Conservation (phyloP, 179 eudicot genomes). For the Drosera spatulata region DNA sequence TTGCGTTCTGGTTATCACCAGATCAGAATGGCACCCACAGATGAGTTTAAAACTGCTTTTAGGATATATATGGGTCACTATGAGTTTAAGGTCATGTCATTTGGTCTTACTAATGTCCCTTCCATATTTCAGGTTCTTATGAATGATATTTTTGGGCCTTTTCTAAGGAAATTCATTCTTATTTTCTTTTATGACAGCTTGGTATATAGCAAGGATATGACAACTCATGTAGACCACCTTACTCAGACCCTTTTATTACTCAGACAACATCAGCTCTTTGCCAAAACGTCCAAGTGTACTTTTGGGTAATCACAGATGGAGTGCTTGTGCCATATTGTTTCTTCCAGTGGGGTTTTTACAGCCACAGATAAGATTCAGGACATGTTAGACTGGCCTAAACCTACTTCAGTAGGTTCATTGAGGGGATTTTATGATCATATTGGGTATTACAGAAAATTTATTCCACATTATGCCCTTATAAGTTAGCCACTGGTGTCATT, state of each 20-base stretch:
- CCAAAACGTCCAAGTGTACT: background rate
- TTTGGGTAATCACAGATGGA: background rate
- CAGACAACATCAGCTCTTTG: background rate
- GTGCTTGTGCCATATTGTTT: constrained; percentile 5
- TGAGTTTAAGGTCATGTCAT: background rate
- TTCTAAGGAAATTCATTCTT: background rate
- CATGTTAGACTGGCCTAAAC: background rate
- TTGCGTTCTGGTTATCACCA: background rate
- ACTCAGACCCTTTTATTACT: background rate
- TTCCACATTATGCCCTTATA: too few relatives aligned
- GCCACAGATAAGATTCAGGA: background rate
- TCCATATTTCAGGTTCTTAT: background rate
- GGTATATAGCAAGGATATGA: background rate
- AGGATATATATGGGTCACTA: background rate
- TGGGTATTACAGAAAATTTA: too few relatives aligned
- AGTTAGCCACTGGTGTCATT: too few relatives aligned
- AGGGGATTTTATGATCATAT: too few relatives aligned
- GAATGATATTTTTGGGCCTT: background rate
- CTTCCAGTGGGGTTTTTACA: background rate
- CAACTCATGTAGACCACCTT: background rate
- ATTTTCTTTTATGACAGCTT: background rate
- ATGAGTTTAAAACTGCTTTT: background rate
- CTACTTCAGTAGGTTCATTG: background rate
- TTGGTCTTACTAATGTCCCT: background rate
- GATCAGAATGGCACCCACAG: background rate